phyloP scores from a whole-genome alignment of 1,139 yeast genomes.

The Torulaspora pretoriensis region DNA sequence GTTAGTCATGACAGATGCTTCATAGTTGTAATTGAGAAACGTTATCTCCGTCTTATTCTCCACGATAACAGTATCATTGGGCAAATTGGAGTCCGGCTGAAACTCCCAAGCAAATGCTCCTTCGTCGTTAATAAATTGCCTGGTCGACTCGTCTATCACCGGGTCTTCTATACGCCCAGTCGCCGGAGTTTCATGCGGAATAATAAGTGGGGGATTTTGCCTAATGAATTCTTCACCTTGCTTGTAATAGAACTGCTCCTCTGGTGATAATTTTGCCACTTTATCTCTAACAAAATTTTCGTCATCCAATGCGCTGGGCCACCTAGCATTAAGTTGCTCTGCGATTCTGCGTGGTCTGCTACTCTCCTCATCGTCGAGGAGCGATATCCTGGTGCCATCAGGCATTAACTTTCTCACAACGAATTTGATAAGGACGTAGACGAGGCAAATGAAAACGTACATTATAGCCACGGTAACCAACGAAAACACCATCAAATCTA shows the following conservation, averaged over 20 bases:
- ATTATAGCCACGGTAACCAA: constrained; percentile 26
- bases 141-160: constrained; percentile 49
- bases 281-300: constrained; percentile 61
- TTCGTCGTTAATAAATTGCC: constrained; percentile 67
- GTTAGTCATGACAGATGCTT: constrained; percentile 77
- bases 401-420: constrained; percentile 22
- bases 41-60: constrained; percentile 72
- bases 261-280: constrained; percentile 60
- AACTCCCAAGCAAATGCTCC: constrained; percentile 95
- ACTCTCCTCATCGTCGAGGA: constrained; percentile 18
- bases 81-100: constrained; percentile 60
- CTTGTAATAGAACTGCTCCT: constrained; percentile 72
- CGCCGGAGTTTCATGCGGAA: constrained; percentile 38
- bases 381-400: constrained; percentile 18
- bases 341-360: constrained; percentile 13
- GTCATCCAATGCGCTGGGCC: constrained; percentile 59
- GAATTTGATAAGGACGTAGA: constrained; percentile 24
- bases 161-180: constrained; percentile 44
- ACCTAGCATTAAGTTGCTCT: constrained; percentile 32
- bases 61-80: constrained; percentile 57
- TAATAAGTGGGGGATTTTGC: constrained; percentile 50
- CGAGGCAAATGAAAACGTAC: constrained; percentile 22
- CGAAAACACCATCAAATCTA: constrained; percentile 26
- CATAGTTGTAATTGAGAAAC: constrained; percentile 63
- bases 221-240: constrained; percentile 51